Conservation (phyloP, 768 basidiomycete genomes). For the Grammothele lineata region DNA sequence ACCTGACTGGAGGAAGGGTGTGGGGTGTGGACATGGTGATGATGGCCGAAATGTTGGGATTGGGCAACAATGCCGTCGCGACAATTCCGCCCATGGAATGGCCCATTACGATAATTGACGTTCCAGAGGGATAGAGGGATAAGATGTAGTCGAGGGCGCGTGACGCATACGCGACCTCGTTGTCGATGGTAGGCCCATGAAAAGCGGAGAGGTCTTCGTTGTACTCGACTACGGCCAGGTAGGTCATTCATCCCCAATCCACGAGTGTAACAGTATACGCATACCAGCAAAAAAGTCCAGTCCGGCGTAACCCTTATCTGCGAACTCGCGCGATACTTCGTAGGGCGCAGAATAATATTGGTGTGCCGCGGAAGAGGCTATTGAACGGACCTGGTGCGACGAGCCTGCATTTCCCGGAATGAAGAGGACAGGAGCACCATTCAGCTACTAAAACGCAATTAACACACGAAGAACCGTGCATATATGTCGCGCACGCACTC, state of each 20-base stretch:
- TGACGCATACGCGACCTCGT: conserved; percentile 73
- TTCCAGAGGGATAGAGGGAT: conserved; percentile 60
- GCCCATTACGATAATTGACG: conserved; percentile 73
- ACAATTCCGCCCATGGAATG: conserved; percentile 99
- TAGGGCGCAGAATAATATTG: conserved; percentile 71
- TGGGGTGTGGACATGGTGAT: conserved; percentile 98
- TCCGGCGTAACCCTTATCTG: conserved; percentile 41
- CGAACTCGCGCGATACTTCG: conserved; percentile 49
- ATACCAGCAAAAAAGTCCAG: conserved; percentile 86
- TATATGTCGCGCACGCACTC: no score
- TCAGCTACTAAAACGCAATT: conserved; percentile 22
- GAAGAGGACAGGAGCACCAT: conserved; percentile 87
- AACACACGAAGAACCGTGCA: no score
- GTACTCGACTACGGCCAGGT: conserved; percentile 69
- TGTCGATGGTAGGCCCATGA: conserved; percentile 82
- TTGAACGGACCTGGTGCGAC: conserved; percentile 88
- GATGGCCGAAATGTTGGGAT: conserved; percentile 62
- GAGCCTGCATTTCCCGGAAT: conserved; percentile 98
- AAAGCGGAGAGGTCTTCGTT: conserved; percentile 97
- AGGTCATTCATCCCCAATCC: neutral
- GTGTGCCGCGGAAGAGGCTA: conserved; percentile 85
- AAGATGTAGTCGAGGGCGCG: conserved; percentile 75
- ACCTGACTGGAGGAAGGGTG: conserved; percentile 79
- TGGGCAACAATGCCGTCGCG: conserved; percentile 73
- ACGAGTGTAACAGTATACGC: neutral